These are phyloP conservation scores for Monosporozyma aerobia DNA, from an alignment of 805 yeast genomes.

Conservation along the genomic window DNA sequence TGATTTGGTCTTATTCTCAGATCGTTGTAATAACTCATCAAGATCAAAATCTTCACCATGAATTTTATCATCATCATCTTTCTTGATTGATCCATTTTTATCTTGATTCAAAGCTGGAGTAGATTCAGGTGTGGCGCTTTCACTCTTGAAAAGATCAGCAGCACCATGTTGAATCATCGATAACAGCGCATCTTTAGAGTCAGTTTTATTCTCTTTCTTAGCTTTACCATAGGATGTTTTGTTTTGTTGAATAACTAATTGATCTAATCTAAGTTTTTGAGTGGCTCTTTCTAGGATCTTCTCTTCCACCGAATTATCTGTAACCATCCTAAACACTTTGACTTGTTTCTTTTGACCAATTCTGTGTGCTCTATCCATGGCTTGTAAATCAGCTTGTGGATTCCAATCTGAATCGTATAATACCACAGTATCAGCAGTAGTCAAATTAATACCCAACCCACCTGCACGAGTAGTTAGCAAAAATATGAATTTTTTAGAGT, in stretches of 20 bases:
- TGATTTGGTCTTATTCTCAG: conserved; percentile 56
- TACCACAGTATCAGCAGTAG: conserved; percentile 71
- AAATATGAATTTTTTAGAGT: conserved; percentile 61
- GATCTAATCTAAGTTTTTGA: conserved; percentile 69
- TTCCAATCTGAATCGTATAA: conserved; percentile 80
- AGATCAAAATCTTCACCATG: conserved; percentile 40
- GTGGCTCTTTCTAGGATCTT: conserved; percentile 75
- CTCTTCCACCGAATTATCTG: conserved; percentile 78
- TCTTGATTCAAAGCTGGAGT: conserved; percentile 24
- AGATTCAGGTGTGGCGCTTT: conserved; percentile 9
- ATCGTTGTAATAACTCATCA: conserved; percentile 48
- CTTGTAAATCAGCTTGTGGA: conserved; percentile 83
- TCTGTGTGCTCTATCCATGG: conserved; percentile 86
- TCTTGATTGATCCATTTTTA: conserved; percentile 7
- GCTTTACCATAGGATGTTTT: conserved; percentile 28
- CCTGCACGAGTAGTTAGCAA: conserved; percentile 81
- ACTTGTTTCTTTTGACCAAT: conserved; percentile 83
- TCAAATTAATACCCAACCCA: conserved; percentile 77
- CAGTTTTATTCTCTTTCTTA: conserved; percentile 25
- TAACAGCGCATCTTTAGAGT: conserved; percentile 60
- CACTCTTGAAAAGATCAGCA: conserved; percentile 41
- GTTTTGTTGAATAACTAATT: conserved; percentile 75
- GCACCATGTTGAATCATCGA: conserved; percentile 84
- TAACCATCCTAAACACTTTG: conserved; percentile 64
- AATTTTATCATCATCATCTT: neutral